A percentile compares a stretch with the other conserved stretches of the same genome.
Evolutionary conservation across 78 protist genomes (phyloP).

Genomic region (Chrysochromulina tobinii): DNA sequence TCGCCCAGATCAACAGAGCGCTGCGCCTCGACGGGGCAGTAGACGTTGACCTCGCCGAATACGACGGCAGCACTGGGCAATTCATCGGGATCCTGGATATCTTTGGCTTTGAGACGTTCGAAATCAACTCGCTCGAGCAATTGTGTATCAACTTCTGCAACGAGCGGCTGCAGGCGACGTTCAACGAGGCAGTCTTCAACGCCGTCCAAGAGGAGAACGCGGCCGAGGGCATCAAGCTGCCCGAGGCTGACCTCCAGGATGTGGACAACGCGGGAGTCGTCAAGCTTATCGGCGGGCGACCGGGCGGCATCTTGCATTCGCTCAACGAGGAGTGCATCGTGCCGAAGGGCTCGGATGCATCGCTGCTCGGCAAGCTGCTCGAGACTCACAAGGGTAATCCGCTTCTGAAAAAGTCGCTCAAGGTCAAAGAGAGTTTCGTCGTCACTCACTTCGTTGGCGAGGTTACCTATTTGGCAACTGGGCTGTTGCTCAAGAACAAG

Average conservation of each 20-base stretch:
- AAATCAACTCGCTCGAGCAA: slow-evolving; percentile 28
- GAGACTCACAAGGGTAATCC: no score
- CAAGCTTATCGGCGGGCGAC: not conserved
- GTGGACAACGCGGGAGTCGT: slow-evolving; percentile 23
- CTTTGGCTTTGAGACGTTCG: slow-evolving; percentile 85
- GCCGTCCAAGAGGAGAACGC: slow-evolving; percentile 72
- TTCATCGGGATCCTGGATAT: slow-evolving; percentile 83
- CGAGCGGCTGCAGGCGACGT: slow-evolving; percentile 75
- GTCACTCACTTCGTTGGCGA: not conserved
- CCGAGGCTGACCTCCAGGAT: not conserved
- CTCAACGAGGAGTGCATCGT: slow-evolving; percentile 82
- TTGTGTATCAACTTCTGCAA: slow-evolving; percentile 78
- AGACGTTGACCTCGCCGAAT: slow-evolving; percentile 50
- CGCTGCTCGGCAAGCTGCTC: slow-evolving; percentile 56
- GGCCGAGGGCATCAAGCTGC: not conserved
- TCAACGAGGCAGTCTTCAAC: slow-evolving; percentile 65
- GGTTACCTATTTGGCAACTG: not conserved
- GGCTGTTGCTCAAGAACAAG: not conserved
- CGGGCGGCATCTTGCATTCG: not conserved
- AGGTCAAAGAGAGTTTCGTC: not conserved
- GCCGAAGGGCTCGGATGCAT: slow-evolving; percentile 74
- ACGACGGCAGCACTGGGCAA: slow-evolving; percentile 13
- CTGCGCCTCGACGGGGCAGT: not conserved
- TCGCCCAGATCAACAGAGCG: not conserved
- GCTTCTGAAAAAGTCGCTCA: no score